A percentile compares a stretch with the other conserved stretches of the same genome.
phyloP scores from a whole-genome alignment of 306 rosid species.

The Hippophae gyantsensis region DNA sequence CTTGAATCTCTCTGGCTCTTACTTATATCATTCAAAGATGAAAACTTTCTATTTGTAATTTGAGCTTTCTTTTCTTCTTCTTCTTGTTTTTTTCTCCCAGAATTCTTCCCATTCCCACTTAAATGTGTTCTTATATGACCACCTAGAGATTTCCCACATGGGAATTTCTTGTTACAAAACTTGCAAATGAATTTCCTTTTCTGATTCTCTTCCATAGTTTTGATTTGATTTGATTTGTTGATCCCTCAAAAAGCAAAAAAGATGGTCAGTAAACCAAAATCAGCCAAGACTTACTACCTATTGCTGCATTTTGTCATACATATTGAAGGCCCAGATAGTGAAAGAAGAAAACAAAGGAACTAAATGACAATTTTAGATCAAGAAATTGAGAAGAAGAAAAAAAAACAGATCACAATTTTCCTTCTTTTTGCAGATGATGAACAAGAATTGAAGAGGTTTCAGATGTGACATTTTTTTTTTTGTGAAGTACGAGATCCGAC shows the following conservation, averaged over 20 bases:
- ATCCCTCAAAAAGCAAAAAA: constrained; percentile 18
- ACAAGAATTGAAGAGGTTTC: constrained; percentile 26
- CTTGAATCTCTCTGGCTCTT: constrained; percentile 51
- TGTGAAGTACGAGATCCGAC: constrained; percentile 66
- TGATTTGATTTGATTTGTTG: constrained; percentile 9
- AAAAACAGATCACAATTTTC: constrained; percentile 38
- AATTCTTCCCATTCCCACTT: constrained; percentile 19
- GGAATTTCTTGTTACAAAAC: constrained; percentile 52
- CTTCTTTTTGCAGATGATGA: not conserved
- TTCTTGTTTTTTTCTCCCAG: constrained; percentile 8
- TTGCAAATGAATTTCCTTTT: constrained; percentile 59
- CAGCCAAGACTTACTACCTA: constrained; percentile 38
- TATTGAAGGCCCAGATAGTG: constrained; percentile 6
- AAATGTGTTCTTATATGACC: constrained; percentile 75
- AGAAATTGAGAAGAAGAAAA: constrained; percentile 34
- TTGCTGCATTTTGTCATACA: constrained; percentile 33
- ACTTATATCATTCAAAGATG: constrained; percentile 23
- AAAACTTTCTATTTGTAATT: constrained; percentile 24
- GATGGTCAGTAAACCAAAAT: constrained; percentile 7
- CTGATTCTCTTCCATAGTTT: constrained; percentile 32
- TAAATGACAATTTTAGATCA: constrained; percentile 35
- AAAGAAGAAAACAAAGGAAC: constrained; percentile 5
- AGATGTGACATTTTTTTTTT: constrained; percentile 60
- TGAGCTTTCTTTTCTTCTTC: constrained; percentile 5
- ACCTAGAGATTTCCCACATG: constrained; percentile 71